phyloP scores from a whole-genome alignment of 495 filamentous ascomycete species.

The Neurospora intermedia region DNA sequence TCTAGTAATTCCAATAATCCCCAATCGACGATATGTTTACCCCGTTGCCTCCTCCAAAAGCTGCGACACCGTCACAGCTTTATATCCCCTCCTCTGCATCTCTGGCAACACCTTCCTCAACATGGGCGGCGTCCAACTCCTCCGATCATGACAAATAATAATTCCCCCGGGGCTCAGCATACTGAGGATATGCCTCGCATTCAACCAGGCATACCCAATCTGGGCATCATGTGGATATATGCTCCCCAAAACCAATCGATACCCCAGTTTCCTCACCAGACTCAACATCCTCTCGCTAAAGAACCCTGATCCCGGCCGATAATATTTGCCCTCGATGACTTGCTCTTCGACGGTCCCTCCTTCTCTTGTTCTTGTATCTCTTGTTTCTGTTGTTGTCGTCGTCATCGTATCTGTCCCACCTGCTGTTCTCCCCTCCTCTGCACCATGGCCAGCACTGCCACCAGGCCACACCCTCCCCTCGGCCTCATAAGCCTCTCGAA shows the following conservation, averaged over 20 bases:
- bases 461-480: conserved; percentile 21
- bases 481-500: conserved; percentile 44
- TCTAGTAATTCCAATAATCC: not conserved
- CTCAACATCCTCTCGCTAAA: conserved; percentile 58
- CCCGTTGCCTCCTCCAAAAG: conserved; percentile 36
- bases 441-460: not conserved
- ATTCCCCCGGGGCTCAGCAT: conserved; percentile 67
- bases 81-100: conserved; percentile 55
- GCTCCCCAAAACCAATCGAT: conserved; percentile 61
- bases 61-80: conserved; percentile 54
- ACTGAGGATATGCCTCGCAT: conserved; percentile 69
- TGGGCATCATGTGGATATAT: conserved; percentile 85
- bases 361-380: conserved; percentile 12
- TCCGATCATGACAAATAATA: conserved; percentile 73
- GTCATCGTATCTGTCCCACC: not conserved
- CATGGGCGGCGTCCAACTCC: conserved; percentile 71
- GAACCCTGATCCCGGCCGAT: conserved; percentile 72
- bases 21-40: not conserved
- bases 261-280: conserved; percentile 44
- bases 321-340: conserved; percentile 37
- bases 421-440: not conserved
- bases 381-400: not conserved
- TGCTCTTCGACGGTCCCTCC: conserved; percentile 1
- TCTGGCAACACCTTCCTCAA: conserved; percentile 58
- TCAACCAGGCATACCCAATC: conserved; percentile 53